Conservation (phyloP, 257 asterid species). For the Lantana camara region DNA sequence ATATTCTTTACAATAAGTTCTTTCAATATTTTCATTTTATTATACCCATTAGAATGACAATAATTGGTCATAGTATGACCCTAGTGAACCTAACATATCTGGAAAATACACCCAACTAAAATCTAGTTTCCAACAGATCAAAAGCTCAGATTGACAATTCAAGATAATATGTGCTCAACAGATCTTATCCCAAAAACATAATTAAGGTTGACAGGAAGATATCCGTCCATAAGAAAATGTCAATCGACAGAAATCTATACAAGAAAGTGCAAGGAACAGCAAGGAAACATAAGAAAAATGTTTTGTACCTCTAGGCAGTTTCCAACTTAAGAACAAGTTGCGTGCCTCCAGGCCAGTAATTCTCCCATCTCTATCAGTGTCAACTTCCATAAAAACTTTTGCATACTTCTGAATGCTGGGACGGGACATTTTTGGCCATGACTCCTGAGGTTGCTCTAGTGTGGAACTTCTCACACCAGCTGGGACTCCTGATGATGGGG, state of each 20-base stretch:
- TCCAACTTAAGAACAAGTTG: slow-evolving; percentile 90
- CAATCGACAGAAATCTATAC: slow-evolving; percentile 1
- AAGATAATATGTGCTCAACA: neutral
- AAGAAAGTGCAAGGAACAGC: slow-evolving; percentile 1
- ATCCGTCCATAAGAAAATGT: slow-evolving; percentile 14
- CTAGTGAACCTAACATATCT: slow-evolving; percentile 12
- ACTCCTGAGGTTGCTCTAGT: slow-evolving; percentile 57
- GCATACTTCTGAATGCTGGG: slow-evolving; percentile 91
- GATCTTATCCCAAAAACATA: neutral
- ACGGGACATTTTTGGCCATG: slow-evolving; percentile 98
- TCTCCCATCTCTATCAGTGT: slow-evolving; percentile 86
- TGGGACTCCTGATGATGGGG: slow-evolving; percentile 55
- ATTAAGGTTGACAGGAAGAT: slow-evolving; percentile 6
- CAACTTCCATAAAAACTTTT: slow-evolving; percentile 89
- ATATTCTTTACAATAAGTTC: slow-evolving; percentile 12
- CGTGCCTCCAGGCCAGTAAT: slow-evolving; percentile 93
- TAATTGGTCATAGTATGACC: slow-evolving; percentile 8
- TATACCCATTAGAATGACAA: slow-evolving; percentile 14
- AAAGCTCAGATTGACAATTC: slow-evolving; percentile 8
- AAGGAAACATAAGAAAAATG: slow-evolving; percentile 1
- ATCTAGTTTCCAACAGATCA: slow-evolving; percentile 13
- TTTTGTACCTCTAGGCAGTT: slow-evolving; percentile 81
- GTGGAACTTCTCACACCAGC: slow-evolving; percentile 46
- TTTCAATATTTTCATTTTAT: neutral
- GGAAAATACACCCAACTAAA: neutral